Base-by-base conservation (phyloP, 352 stramenopile species). In the Saprolegnia parasitica region DNA sequence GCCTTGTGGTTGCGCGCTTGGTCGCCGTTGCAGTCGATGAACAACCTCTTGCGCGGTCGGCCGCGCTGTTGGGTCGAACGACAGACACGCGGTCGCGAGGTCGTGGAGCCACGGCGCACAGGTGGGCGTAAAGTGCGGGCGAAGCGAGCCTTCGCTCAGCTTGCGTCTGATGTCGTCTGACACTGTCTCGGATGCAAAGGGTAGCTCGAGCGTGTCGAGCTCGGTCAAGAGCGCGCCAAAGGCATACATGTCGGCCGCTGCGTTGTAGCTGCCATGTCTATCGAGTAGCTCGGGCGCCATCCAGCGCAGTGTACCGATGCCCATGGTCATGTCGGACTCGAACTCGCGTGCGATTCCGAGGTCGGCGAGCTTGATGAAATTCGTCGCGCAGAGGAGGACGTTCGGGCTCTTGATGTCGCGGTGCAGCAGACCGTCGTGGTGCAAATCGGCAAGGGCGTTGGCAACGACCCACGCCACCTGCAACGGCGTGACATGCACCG, bases 161-260 rank as follows among this genome's bases (percentile, higher is more conserved):
- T 29, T 29, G n/a, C 47, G n/a, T 5, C 2, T 55, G n/a, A 55
- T 55, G 2, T 55, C 47, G 24, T 6, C 2, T 5, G n/a, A 29
- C 47, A 55, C 2, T 2, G 2, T 5, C n/a, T 29, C n/a, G n/a
- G n/a, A 23, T 29, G 47, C n/a, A 29, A 29, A 64, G 1, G 56
- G 56, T 1, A 40, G 40, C 56, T 24, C 3, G 40, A 47, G 23
- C 13, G 47, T 71, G 16, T 57, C 47, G 20, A 71, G 37, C 26
- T 71, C 65, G 13, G 49, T 65, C 20, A 71, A 47, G 18, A 71
- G 8, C 2, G 47, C 46, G 3, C 65, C 65, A 20, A 71, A 65
- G 5, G 65, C 47, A 45, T 71, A 71, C 9, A 71, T 71, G 39
- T 71, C 65, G 23, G 65, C 47, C 11, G 20, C 29, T 2, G 29